Conservation (phyloP, 768 basidiomycete genomes). For the Termitomyces sp. region DNA sequence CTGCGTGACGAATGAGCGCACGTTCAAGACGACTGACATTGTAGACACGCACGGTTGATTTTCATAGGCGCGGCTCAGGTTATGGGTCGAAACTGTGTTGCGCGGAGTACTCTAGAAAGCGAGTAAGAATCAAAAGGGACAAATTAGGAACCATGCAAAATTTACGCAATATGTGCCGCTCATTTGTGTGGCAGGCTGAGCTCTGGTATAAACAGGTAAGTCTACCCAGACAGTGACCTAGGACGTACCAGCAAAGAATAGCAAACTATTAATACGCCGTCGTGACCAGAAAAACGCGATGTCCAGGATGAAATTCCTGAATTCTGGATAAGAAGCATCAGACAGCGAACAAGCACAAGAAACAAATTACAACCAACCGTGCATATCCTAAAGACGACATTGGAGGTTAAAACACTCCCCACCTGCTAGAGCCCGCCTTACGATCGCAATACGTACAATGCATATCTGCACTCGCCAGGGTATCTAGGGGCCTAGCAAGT, state of each 20-base stretch:
- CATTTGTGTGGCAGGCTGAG: neutral
- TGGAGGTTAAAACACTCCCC: neutral
- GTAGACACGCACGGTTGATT: neutral
- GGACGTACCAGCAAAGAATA: neutral
- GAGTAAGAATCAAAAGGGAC: neutral
- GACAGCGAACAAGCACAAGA: neutral
- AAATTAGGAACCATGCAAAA: neutral
- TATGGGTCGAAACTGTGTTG: neutral
- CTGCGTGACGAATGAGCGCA: neutral
- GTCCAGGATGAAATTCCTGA: neutral
- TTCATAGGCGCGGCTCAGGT: too few relatives aligned
- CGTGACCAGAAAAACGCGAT: neutral
- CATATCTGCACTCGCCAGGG: conserved; percentile 1
- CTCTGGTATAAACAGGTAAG: neutral
- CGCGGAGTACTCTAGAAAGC: neutral
- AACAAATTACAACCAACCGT: neutral
- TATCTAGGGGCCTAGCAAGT: conserved; percentile 5
- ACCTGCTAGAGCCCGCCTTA: neutral
- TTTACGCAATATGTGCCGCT: neutral
- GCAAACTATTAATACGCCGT: neutral
- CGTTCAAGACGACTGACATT: neutral
- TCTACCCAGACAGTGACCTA: neutral
- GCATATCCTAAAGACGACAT: neutral
- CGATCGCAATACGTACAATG: neutral
- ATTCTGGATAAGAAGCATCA: neutral